Evolutionary conservation across 306 rosid genomes (phyloP), one percentile per base, ranked within the genome.

Genomic region (Lagenaria siceraria): DNA sequence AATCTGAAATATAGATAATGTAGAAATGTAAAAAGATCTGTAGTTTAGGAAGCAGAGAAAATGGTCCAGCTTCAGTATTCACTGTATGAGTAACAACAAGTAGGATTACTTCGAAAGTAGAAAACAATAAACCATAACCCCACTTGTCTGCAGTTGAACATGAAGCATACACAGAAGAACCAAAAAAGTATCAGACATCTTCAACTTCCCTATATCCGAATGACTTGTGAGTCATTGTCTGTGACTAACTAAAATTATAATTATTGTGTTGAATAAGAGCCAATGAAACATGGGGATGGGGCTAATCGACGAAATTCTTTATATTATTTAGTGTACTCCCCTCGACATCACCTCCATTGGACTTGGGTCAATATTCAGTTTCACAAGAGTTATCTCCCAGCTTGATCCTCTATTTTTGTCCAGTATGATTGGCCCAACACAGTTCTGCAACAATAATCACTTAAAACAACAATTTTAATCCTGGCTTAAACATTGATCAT

Each of bases 141-240:
- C 77, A 73, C 62, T 31, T 73, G 77, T 52, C 77, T 73, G 77
- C 46, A 51, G 77, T 10, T 73, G 77, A 73, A 51, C 77, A 73
- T 51, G 61, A 73, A 73, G 46, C 18, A 73, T 73, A 73, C 46
- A 73, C 48, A 73, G 59, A 73, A 31, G n/a, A 73, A 51, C 62
- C 77, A 51, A 73, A 51, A 72, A 52, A 31, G 52, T 15, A 73
- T 52, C 62, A 73, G 77, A 27, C 48, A 73, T 27, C 62, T 31
- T 73, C 77, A 52, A 73, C 46, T 73, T 52, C 62, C 46, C 77
- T 51, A 73, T 52, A 51, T 73, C 62, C 8, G 61, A 51, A 73
- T 73, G 77, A 19, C 46, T 73, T 73, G 61, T 17, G 76, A 25
- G 55, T 66, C 52, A 66, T 27, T 70, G 58, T 48, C 13, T 71